These are phyloP conservation scores for Colletotrichum sublineola DNA, from an alignment of 2,329 filamentous ascomycete genomes.

Conservation along the genomic window DNA sequence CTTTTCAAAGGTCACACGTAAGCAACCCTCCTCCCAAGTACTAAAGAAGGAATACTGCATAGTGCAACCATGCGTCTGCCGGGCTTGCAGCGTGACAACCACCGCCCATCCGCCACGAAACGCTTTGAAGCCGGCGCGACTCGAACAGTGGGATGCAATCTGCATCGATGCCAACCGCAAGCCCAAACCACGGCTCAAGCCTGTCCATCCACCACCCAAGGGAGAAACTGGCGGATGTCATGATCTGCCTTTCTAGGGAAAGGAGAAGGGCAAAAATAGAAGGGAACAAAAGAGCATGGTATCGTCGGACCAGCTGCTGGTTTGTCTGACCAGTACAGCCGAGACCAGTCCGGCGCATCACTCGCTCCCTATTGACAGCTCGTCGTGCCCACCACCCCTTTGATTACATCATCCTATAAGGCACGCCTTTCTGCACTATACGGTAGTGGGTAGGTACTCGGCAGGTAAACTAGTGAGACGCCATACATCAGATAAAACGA, in stretches of 20 bases:
- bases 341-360: slow-evolving; percentile 39
- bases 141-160: slow-evolving; percentile 17
- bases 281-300: slow-evolving; percentile 21
- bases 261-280: slow-evolving; percentile 12
- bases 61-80: not conserved
- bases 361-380: slow-evolving; percentile 31
- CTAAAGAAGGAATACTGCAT: no score
- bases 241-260: slow-evolving; percentile 30
- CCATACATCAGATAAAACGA: slow-evolving; percentile 4
- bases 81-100: slow-evolving; percentile 13
- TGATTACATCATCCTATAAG: slow-evolving; percentile 10
- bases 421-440: not conserved
- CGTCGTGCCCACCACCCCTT: not conserved
- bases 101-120: slow-evolving; percentile 23
- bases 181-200: slow-evolving; percentile 25
- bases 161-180: slow-evolving; percentile 18
- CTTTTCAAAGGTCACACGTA: not conserved
- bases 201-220: no score
- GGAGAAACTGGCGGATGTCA: not conserved
- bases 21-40: not conserved
- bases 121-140: slow-evolving; percentile 22
- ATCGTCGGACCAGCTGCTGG: slow-evolving; percentile 29
- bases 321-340: slow-evolving; percentile 34
- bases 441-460: not conserved
- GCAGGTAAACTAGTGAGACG: not conserved